These are phyloP conservation scores for Rhizopogon vulgaris DNA, from an alignment of 768 basidiomycete species.

Conservation along the genomic window DNA sequence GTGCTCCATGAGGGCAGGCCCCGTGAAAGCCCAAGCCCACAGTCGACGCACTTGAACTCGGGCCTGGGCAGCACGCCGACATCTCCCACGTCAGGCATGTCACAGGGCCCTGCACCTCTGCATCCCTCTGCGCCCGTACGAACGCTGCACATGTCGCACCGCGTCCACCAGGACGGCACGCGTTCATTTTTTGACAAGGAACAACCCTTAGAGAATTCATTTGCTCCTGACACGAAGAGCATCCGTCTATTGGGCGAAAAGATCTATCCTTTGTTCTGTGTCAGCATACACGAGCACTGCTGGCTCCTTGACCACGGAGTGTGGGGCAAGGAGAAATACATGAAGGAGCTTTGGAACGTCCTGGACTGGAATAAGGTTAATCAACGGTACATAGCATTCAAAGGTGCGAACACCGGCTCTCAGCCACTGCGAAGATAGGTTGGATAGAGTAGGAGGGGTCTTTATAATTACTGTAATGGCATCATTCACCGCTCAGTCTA, in stretches of 20 bases:
- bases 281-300: constrained; percentile 79
- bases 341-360: constrained; percentile 78
- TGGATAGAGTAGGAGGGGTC: not conserved
- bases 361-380: constrained; percentile 69
- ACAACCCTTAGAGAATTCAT: not conserved
- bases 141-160: constrained; percentile 21
- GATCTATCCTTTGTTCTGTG: constrained; percentile 70
- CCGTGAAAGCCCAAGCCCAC: constrained; percentile 5
- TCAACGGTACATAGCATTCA: constrained; percentile 22
- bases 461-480: constrained; percentile 4
- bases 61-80: constrained; percentile 27
- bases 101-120: constrained; percentile 22
- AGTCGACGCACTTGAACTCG: constrained; percentile 3
- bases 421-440: constrained; percentile 3
- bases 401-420: not conserved
- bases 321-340: constrained; percentile 86
- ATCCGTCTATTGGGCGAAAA: constrained; percentile 38
- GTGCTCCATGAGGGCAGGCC: constrained; percentile 24
- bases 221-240: constrained; percentile 12
- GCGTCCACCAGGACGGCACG: constrained; percentile 8
- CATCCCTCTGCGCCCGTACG: constrained; percentile 25
- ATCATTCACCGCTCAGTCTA: constrained; percentile 20
- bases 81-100: constrained; percentile 39
- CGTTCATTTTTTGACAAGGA: constrained; percentile 21
- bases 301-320: constrained; percentile 88